A percentile compares a stretch with the other conserved stretches of the same genome.
Conservation (phyloP, 306 rosid species). For the Prunus salicina region DNA sequence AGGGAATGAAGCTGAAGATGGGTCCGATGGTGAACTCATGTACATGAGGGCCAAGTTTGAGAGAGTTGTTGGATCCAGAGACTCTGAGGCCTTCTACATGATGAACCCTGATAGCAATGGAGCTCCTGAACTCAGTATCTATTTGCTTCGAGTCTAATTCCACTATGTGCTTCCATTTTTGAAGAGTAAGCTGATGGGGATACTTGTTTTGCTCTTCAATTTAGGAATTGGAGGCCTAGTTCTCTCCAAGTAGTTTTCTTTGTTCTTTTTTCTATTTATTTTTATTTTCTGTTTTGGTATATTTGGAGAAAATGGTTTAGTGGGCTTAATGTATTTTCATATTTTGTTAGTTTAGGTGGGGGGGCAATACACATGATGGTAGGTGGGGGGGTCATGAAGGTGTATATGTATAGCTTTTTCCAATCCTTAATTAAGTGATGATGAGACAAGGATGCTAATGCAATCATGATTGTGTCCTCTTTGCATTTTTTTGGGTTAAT, state of each 20-base stretch:
- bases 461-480: conserved; percentile 56
- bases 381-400: conserved; percentile 60
- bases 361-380: conserved; percentile 60
- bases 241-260: conserved; percentile 27
- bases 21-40: conserved; percentile 57
- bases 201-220: conserved; percentile 39
- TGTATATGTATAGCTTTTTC: conserved; percentile 72
- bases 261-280: conserved; percentile 7
- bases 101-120: conserved; percentile 99
- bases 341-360: conserved; percentile 45
- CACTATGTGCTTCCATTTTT: conserved; percentile 30
- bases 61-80: conserved; percentile 96
- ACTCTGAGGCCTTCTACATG: conserved; percentile 98
- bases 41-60: conserved; percentile 98
- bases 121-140: conserved; percentile 94
- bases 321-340: conserved; percentile 39
- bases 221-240: conserved; percentile 43
- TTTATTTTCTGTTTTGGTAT: conserved; percentile 13
- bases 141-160: conserved; percentile 85
- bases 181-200: conserved; percentile 1
- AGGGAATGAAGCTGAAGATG: conserved; percentile 33
- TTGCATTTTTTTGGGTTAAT: conserved; percentile 30
- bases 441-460: conserved; percentile 57
- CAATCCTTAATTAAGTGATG: conserved; percentile 50
- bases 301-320: conserved; percentile 35